Evolutionary conservation across 1,284 basidiomycete genomes (phyloP).

Genomic region (Ganoderma sp.): DNA sequence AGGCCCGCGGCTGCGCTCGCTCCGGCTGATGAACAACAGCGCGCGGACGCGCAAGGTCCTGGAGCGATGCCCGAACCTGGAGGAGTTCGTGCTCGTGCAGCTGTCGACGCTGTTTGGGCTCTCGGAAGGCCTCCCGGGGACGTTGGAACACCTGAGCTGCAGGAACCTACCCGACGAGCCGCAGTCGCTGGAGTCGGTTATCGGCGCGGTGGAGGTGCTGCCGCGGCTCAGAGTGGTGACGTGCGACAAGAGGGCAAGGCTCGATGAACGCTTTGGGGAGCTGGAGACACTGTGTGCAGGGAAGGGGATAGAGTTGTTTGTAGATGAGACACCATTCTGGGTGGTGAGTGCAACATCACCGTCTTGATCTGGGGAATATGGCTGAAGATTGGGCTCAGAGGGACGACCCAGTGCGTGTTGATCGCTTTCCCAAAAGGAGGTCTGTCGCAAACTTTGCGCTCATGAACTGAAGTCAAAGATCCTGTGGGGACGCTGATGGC

Average conservation of each 20-base stretch:
- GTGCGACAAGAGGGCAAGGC: slow-evolving; percentile 39
- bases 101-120: slow-evolving; percentile 45
- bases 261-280: slow-evolving; percentile 17
- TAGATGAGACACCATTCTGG: slow-evolving; percentile 43
- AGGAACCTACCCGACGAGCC: slow-evolving; percentile 40
- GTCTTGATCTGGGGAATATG: too few species aligned
- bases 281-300: slow-evolving; percentile 37
- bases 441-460: slow-evolving; percentile 49
- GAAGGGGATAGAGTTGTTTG: slow-evolving; percentile 41
- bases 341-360: slow-evolving; percentile 39
- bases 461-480: slow-evolving; percentile 41
- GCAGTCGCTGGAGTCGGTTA: slow-evolving; percentile 40
- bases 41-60: slow-evolving; percentile 42
- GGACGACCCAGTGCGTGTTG: slow-evolving; percentile 49
- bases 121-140: slow-evolving; percentile 40
- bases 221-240: slow-evolving; percentile 47
- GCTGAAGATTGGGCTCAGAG: slow-evolving; percentile 34
- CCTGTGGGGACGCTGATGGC: neutral
- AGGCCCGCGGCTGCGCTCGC: slow-evolving; percentile 46
- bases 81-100: slow-evolving; percentile 49
- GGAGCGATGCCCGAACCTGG: slow-evolving; percentile 46
- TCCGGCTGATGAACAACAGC: slow-evolving; percentile 49
- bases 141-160: slow-evolving; percentile 49
- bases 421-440: slow-evolving; percentile 47
- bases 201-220: slow-evolving; percentile 42